Base-by-base conservation (phyloP, 805 yeast genomes). In the Candida caryicola region DNA sequence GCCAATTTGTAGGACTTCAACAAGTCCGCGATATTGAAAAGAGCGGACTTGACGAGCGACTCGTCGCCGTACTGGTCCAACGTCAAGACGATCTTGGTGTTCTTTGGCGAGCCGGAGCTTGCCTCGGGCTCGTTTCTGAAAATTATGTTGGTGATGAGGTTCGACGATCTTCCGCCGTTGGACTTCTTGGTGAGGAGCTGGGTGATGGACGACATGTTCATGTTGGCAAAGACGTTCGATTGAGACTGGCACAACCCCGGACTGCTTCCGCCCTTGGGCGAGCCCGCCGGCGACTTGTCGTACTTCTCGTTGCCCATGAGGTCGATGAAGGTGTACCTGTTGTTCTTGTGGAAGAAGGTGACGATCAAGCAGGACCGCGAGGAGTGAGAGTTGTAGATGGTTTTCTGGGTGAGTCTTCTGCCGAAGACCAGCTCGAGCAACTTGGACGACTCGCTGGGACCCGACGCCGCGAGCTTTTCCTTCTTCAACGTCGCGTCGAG, bases 301-400 rank as follows among this genome's bases (percentile, higher is more conserved):
- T 44, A 55, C 36, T 50, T 54, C 38, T 61, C 67, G 39, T 54
- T 54, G 3, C 64, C 66, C 59, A 55, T 52, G 30, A 60, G 36
- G 26, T 62, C 65, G 29, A 61, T 49, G 27, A 52, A 50, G 2
- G 63, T 53, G 7, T 45, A 40, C 32, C 47, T 43, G 13, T 48
- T 44, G 13, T 46, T 44, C 25, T 46, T 49, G 25, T 45, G 42
- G 40, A 47, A 50, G 14, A 62, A 40, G 8, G 55, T 49, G 10
- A 61, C 45, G 4, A 63, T 44, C 28, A 62, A 40, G 37, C 64
- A 57, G 4, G 63, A 53, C 32, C 62, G 41, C 29, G 57, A 52
- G 5, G 61, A 50, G 15, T 40, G 44, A 3, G 44, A 37, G 27
- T 53, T 54, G 31, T 42, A 44, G 3, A 47, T 33, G 6, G 61